Conservation (phyloP, 2,329 filamentous ascomycete species). For the Harringtonia aguacate region DNA sequence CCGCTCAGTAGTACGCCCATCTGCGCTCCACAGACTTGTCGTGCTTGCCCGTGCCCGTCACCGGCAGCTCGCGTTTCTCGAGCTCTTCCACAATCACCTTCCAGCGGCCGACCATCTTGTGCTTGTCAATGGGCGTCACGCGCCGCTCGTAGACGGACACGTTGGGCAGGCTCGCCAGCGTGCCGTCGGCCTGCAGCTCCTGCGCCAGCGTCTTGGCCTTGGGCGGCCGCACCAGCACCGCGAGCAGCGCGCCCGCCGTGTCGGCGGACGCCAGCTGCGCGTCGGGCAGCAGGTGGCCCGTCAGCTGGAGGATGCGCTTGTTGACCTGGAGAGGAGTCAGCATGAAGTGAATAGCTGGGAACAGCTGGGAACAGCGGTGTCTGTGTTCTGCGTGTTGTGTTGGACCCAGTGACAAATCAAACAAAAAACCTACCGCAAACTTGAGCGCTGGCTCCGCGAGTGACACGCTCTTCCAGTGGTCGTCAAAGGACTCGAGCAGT, state of each 20-base stretch:
- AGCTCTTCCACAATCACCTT: conserved; percentile 25
- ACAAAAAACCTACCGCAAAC: conserved; percentile 54
- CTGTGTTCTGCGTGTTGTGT: neutral
- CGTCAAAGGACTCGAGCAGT: conserved; percentile 35
- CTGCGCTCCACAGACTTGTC: conserved; percentile 12
- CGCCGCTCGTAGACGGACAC: conserved; percentile 55
- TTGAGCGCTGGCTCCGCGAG: conserved; percentile 51
- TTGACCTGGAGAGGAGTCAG: conserved; percentile 45
- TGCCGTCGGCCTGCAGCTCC: conserved; percentile 34
- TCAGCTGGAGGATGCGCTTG: conserved; percentile 73
- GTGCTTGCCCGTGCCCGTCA: conserved; percentile 17
- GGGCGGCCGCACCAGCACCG: conserved; percentile 39
- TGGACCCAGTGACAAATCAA: too few relatives aligned
- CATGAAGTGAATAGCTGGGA: conserved; percentile 2
- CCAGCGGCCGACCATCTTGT: conserved; percentile 38
- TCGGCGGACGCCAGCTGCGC: conserved; percentile 46
- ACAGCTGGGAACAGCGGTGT: neutral
- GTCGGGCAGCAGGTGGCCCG: conserved; percentile 67
- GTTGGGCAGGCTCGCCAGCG: conserved; percentile 51
- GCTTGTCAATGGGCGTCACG: conserved; percentile 60
- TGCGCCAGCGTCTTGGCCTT: conserved; percentile 55
- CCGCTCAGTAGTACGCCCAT: conserved; percentile 6
- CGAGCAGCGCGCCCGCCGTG: conserved; percentile 44
- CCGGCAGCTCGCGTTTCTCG: conserved; percentile 16
- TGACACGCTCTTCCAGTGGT: conserved; percentile 46